These are phyloP conservation scores for Globisporangium sylvaticum DNA, from an alignment of 352 stramenopile species.

Conservation along the genomic window DNA sequence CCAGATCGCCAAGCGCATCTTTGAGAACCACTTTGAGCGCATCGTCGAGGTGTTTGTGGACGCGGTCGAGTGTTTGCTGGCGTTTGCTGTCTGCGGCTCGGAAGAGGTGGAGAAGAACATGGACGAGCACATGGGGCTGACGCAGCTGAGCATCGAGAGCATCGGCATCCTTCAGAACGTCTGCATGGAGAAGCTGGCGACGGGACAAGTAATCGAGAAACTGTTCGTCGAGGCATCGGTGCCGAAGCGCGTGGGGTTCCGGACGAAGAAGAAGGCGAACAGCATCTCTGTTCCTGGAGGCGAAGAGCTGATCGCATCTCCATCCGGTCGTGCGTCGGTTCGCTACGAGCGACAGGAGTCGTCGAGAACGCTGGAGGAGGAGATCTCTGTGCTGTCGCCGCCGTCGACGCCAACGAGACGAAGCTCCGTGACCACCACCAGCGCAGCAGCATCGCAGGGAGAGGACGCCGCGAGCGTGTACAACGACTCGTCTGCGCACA, in stretches of 20 bases:
- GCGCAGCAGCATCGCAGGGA: neutral
- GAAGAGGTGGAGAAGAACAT: conserved; percentile 56
- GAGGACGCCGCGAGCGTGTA: conserved; percentile 31
- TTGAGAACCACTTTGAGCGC: conserved; percentile 70
- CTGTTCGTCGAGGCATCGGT: conserved; percentile 30
- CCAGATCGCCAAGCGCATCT: conserved; percentile 84
- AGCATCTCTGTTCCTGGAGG: conserved; percentile 12
- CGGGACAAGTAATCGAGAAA: conserved; percentile 74
- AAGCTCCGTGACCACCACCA: conserved; percentile 23
- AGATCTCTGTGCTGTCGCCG: conserved; percentile 47
- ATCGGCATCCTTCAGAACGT: conserved; percentile 59
- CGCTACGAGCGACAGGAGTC: conserved; percentile 72
- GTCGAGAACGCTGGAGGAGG: conserved; percentile 48
- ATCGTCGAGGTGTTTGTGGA: conserved; percentile 81
- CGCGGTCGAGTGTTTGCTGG: conserved; percentile 72
- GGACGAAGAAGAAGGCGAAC: conserved; percentile 42
- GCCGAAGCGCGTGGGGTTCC: conserved; percentile 52
- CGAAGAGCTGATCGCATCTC: conserved; percentile 11
- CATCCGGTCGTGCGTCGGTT: conserved; percentile 26
- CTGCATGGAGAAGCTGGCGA: conserved; percentile 71
- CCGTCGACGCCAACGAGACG: conserved; percentile 29
- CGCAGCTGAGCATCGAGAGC: conserved; percentile 66
- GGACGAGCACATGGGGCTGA: conserved; percentile 51
- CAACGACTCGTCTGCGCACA: conserved; percentile 70
- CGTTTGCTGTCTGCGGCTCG: conserved; percentile 72